These are phyloP conservation scores for Ophiocytium majus DNA, from an alignment of 352 stramenopile species.

Conservation along the genomic window DNA sequence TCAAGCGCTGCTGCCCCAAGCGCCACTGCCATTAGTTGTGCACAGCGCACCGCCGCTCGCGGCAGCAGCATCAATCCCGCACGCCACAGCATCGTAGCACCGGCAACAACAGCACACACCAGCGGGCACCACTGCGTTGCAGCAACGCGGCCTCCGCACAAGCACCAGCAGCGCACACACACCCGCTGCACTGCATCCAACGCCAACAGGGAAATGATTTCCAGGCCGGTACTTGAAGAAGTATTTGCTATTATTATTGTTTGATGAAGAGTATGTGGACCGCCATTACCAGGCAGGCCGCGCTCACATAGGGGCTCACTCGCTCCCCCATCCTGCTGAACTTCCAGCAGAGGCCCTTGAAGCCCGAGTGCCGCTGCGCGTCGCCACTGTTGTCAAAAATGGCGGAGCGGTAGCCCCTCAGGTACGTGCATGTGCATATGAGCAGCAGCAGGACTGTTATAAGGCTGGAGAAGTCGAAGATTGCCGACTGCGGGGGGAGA, in stretches of 20 bases:
- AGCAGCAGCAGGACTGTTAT: constrained; percentile 92
- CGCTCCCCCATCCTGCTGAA: constrained; percentile 81
- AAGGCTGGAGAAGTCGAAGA: constrained; percentile 94
- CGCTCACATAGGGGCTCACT: constrained; percentile 80
- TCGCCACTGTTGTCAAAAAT: constrained; percentile 79
- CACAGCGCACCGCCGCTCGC: no score
- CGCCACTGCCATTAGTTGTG: no score
- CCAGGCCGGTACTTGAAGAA: background rate
- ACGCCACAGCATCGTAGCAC: no score
- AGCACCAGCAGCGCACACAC: no score
- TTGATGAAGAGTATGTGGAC: constrained; percentile 83
- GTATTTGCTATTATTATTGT: constrained; percentile 32
- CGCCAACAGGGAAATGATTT: no score
- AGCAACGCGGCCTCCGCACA: no score
- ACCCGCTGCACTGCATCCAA: no score
- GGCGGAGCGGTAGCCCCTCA: constrained; percentile 87
- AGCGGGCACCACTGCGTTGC: no score
- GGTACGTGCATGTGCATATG: constrained; percentile 95
- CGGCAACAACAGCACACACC: no score
- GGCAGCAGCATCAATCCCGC: no score
- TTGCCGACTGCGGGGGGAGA: constrained; percentile 73
- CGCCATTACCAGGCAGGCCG: constrained; percentile 77
- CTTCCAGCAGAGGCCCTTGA: constrained; percentile 84
- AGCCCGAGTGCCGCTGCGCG: constrained; percentile 52
- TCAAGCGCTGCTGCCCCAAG: no score